phyloP scores from a whole-genome alignment of 768 basidiomycete species.

The Suillus clintonianus region DNA sequence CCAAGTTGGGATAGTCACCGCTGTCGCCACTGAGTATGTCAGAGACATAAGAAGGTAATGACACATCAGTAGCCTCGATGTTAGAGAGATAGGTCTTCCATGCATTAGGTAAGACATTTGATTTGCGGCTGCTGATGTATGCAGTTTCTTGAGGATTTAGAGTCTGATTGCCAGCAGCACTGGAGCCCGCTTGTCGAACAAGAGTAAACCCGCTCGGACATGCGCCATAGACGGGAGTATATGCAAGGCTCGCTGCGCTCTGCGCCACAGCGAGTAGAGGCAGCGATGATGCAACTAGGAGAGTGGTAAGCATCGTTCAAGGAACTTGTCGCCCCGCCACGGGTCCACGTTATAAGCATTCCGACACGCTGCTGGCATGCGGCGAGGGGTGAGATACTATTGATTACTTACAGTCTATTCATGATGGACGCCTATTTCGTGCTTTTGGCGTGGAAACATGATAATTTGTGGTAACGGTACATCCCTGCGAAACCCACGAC shows the following conservation, averaged over 20 bases:
- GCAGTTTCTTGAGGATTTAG: conserved; percentile 31
- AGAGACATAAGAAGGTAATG: conserved; percentile 30
- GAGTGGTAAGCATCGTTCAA: conserved; percentile 7
- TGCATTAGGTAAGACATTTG: conserved; percentile 32
- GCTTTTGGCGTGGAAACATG: no score
- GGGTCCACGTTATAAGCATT: neutral
- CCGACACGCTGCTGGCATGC: neutral
- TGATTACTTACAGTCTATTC: no score
- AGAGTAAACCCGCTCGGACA: conserved; percentile 8
- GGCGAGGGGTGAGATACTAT: no score
- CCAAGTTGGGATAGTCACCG: conserved; percentile 11
- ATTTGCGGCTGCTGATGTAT: conserved; percentile 32
- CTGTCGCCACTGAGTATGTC: conserved; percentile 19
- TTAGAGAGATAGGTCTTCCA: conserved; percentile 36
- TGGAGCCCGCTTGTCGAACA: conserved; percentile 5
- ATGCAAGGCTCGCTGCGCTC: conserved; percentile 7
- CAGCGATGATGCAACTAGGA: conserved; percentile 6
- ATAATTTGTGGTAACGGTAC: no score
- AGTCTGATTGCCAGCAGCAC: conserved; percentile 18
- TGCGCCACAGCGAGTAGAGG: conserved; percentile 1
- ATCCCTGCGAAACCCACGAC: no score
- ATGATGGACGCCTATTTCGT: no score
- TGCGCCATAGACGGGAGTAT: conserved; percentile 6
- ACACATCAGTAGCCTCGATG: conserved; percentile 26
- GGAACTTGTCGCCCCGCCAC: neutral